Percentiles rank a stretch among this genome's conserved stretches.
These are phyloP conservation scores for Pythium guiyangense DNA, from an alignment of 352 stramenopile species.

Conservation along the genomic window DNA sequence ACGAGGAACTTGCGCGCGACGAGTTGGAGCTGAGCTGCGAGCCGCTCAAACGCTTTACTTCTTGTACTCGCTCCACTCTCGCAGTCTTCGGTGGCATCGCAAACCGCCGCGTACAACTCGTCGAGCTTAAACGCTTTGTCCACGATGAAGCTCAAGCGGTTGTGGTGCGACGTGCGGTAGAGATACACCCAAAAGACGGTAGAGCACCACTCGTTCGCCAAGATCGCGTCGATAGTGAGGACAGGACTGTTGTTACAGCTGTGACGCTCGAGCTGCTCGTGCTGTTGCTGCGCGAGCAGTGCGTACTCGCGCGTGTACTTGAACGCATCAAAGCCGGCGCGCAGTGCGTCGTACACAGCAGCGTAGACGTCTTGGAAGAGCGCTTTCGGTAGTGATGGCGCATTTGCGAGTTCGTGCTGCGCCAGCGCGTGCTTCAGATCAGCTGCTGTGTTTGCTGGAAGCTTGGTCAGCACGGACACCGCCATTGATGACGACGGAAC, in stretches of 20 bases:
- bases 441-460: background rate
- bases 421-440: constrained; percentile 9
- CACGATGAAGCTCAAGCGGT: constrained; percentile 57
- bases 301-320: constrained; percentile 25
- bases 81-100: constrained; percentile 4
- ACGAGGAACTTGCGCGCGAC: constrained; percentile 24
- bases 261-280: constrained; percentile 9
- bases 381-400: constrained; percentile 14
- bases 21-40: constrained; percentile 18
- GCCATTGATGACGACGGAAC: background rate
- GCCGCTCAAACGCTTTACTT: background rate
- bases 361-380: constrained; percentile 28
- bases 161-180: constrained; percentile 49
- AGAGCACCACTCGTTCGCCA: constrained; percentile 62
- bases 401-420: constrained; percentile 1
- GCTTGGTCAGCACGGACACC: constrained; percentile 6
- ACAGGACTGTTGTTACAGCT: constrained; percentile 7
- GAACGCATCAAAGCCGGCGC: constrained; percentile 28
- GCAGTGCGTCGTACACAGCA: constrained; percentile 19
- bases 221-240: constrained; percentile 44
- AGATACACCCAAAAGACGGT: constrained; percentile 71
- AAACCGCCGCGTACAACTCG: constrained; percentile 17
- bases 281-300: constrained; percentile 15
- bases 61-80: background rate
- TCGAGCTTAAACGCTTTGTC: constrained; percentile 47